Conservation (phyloP, 345 rosid genomes). For the Ailanthus altissimus region DNA sequence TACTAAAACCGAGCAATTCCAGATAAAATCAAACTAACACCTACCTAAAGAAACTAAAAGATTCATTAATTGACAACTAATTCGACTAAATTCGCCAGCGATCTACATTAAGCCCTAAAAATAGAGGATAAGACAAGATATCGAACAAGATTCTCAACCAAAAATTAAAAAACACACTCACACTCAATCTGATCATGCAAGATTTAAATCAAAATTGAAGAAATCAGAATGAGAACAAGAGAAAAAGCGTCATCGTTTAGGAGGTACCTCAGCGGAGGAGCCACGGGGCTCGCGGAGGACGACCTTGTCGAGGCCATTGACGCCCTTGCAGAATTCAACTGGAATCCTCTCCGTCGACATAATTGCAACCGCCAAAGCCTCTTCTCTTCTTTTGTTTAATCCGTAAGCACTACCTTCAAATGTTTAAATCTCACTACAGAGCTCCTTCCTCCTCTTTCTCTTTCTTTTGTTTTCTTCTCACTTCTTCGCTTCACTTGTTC, state of each 20-base stretch:
- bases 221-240: background rate
- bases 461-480: too few relatives aligned
- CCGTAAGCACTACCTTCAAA: background rate
- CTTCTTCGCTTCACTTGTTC: too few relatives aligned
- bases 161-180: constrained; percentile 22
- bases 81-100: background rate
- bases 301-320: constrained; percentile 76
- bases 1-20: background rate
- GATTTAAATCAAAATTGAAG: constrained; percentile 9
- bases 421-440: background rate
- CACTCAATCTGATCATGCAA: constrained; percentile 5
- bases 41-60: background rate
- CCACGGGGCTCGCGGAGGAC: constrained; percentile 73
- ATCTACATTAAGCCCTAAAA: background rate
- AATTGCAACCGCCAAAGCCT: background rate
- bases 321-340: constrained; percentile 57
- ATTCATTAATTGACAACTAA: background rate
- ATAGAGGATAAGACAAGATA: background rate
- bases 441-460: too few relatives aligned
- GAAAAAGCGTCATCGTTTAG: background rate
- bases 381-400: background rate
- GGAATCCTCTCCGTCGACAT: constrained; percentile 44
- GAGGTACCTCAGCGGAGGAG: constrained; percentile 69
- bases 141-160: background rate
- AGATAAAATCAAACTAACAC: background rate